Evolutionary conservation across 345 rosid genomes (phyloP).

Genomic region (Garcia nutans): DNA sequence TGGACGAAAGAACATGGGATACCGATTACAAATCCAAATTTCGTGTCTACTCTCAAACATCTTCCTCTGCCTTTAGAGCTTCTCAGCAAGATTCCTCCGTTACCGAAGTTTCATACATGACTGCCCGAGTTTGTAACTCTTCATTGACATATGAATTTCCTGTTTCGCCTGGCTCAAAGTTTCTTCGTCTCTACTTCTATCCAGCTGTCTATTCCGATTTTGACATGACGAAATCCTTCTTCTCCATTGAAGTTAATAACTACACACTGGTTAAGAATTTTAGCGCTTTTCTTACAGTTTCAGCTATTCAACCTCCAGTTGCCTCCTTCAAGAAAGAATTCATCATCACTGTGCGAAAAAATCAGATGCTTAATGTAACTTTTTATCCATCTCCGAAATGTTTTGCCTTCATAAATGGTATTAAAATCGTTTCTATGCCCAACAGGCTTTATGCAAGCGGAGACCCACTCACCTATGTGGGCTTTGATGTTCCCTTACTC

Average conservation of each 20-base stretch:
- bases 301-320: no score
- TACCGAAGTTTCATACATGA: not conserved
- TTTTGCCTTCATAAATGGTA: no score
- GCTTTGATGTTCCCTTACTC: no score
- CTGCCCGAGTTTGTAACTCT: conserved; percentile 28
- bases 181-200: conserved; percentile 27
- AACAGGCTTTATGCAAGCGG: no score
- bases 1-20: conserved; percentile 22
- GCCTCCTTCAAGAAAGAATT: no score
- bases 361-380: no score
- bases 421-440: no score
- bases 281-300: no score
- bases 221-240: not conserved
- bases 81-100: not conserved
- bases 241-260: not conserved
- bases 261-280: not conserved
- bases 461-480: no score
- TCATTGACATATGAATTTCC: conserved; percentile 34
- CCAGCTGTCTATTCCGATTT: not conserved
- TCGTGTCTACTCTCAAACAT: not conserved
- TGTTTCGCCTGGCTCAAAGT: conserved; percentile 32
- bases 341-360: no score
- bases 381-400: no score
- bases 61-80: not conserved
- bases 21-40: conserved; percentile 16